phyloP scores from a whole-genome alignment of 495 filamentous ascomycete species.

The Penicillium lividum region DNA sequence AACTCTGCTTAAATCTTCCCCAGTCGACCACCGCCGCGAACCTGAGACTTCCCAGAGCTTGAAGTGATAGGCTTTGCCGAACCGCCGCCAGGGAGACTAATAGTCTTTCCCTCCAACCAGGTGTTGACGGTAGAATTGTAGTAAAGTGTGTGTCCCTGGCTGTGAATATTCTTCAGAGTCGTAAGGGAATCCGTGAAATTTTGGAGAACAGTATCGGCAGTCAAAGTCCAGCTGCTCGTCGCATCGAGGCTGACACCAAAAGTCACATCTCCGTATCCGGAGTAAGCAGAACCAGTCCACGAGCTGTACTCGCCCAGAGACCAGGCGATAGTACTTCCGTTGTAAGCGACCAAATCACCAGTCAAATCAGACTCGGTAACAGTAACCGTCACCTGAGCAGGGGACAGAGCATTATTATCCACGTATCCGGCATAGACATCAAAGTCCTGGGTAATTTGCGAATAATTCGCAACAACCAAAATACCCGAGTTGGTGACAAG shows the following conservation, averaged over 20 bases:
- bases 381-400: conserved; percentile 12
- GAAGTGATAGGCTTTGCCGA: conserved; percentile 22
- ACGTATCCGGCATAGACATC: conserved; percentile 18
- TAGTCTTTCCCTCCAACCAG: conserved; percentile 17
- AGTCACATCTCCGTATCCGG: conserved; percentile 11
- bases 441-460: conserved; percentile 21
- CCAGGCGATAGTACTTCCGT: conserved; percentile 17
- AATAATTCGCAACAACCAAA: conserved; percentile 19
- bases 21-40: neutral
- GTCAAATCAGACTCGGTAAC: conserved; percentile 12
- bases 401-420: conserved; percentile 14
- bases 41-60: neutral
- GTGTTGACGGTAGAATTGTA: conserved; percentile 15
- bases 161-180: conserved; percentile 13
- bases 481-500: conserved; percentile 15
- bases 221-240: conserved; percentile 23
- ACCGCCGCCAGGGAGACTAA: conserved; percentile 15
- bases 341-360: conserved; percentile 20
- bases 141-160: conserved; percentile 13
- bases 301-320: conserved; percentile 9
- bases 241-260: conserved; percentile 19
- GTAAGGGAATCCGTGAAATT: conserved; percentile 18
- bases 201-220: conserved; percentile 12
- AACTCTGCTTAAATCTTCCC: neutral
- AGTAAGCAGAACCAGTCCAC: conserved; percentile 20